Evolutionary conservation across 2,329 filamentous ascomycete species (phyloP).

Genomic region (Colletotrichum liaoningense): DNA sequence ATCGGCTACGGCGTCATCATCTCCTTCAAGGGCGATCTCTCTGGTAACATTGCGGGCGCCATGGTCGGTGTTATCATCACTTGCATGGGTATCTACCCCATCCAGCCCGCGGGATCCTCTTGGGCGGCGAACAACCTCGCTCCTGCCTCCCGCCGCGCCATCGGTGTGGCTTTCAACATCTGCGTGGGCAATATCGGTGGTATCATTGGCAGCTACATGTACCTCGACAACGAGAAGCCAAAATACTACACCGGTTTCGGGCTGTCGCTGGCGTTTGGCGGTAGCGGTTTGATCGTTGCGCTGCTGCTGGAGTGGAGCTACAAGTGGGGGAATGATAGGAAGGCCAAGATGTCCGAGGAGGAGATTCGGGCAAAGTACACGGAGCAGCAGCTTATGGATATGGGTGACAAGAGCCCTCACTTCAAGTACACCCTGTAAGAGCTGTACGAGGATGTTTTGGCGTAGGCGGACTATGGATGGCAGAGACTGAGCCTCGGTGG

Average conservation of each 20-base stretch:
- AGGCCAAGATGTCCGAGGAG: constrained; percentile 40
- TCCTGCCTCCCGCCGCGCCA: constrained; percentile 47
- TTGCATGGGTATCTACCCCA: constrained; percentile 77
- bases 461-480: neutral
- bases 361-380: constrained; percentile 38
- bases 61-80: constrained; percentile 77
- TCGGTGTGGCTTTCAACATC: constrained; percentile 52
- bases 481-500: neutral
- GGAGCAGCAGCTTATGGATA: constrained; percentile 33
- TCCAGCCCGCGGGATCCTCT: constrained; percentile 70
- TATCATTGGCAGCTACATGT: constrained; percentile 53
- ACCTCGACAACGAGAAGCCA: constrained; percentile 47
- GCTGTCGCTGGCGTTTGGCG: constrained; percentile 45
- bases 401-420: constrained; percentile 38
- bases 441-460: neutral
- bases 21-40: constrained; percentile 64
- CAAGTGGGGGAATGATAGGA: constrained; percentile 42
- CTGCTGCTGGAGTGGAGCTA: constrained; percentile 44
- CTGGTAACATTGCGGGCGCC: constrained; percentile 59
- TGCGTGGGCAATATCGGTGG: constrained; percentile 54
- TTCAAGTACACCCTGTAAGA: constrained; percentile 36
- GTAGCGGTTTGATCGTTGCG: constrained; percentile 42
- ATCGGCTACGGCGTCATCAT: constrained; percentile 69
- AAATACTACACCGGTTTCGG: constrained; percentile 50
- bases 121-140: constrained; percentile 79